Base-by-base conservation (phyloP, 1,284 basidiomycete genomes). In the Cryptococcus sp. region DNA sequence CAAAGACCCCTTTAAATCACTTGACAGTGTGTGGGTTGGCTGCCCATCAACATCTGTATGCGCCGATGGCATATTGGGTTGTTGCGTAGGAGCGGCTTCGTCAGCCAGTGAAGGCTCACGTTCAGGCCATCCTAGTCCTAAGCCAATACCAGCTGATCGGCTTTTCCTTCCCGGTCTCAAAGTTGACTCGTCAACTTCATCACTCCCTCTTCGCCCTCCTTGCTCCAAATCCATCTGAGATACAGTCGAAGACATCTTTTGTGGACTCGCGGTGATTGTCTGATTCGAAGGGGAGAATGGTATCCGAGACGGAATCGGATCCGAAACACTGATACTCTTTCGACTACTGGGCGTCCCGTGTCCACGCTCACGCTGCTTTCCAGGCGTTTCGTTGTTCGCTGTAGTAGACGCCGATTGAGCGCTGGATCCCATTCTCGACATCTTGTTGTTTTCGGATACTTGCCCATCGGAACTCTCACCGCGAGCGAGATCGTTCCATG, bases 401-500 rank as follows among this genome's bases (percentile, higher is more conserved):
- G 29, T 13, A 10, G 8, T 34, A 13, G 29, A 34, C 8, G 29
- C 29, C 8, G 13, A 34, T 10, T 34, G 29, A 13, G 29, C 8
- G 13, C 29, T 4, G 5, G 29, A 34, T 13, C 29, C 29, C 13
- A 5, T 34, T 10, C 8, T 34, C 29, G 29, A 13, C 29, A 34
- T 34, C 29, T 34, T 34, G 2, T 10, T 34, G 3, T 7, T 7
- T 13, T 13, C 29, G 13, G 29, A 34, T 4, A 4, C 13, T 13
- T 34, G 29, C 29, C 29, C 29, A 10, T 34, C 29, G 13, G 29
- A 34, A 10, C 29, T 34, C 2, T 50, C 40, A 17, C 38, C 50
- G 15, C 50, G 50, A 23, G 72, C 69, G 3, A 76, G 61, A 26
- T 74, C 74, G 19, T 63, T 62, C 74, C 74, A 76, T 54, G 69